A percentile compares a stretch with the other conserved stretches of the same genome.
Conservation (phyloP, 1,139 yeast genomes). For the Suhomyces bokatorum region DNA sequence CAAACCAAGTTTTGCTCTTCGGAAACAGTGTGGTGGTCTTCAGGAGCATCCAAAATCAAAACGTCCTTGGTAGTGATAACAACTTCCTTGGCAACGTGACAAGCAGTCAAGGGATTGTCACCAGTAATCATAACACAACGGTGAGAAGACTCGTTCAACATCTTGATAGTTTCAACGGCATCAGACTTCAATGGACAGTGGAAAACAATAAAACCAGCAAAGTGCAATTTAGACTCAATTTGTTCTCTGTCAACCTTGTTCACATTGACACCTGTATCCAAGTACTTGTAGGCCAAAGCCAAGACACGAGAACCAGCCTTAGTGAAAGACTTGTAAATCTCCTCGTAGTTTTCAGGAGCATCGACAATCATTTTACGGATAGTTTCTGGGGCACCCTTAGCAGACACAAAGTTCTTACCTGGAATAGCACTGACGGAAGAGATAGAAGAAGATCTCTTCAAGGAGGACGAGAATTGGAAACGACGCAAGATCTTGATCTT, state of each 20-base stretch:
- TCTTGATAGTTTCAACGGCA: conserved; percentile 84
- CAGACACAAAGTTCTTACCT: conserved; percentile 74
- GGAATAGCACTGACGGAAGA: conserved; percentile 56
- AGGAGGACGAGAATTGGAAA: conserved; percentile 94
- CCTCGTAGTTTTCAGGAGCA: conserved; percentile 82
- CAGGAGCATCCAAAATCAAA: conserved; percentile 84
- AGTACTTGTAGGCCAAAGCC: conserved; percentile 82
- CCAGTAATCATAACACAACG: conserved; percentile 98
- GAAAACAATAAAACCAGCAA: conserved; percentile 95
- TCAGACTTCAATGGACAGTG: conserved; percentile 95
- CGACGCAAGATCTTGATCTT: conserved; percentile 80
- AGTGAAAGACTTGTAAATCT: conserved; percentile 84
- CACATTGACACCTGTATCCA: conserved; percentile 54
- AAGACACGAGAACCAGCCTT: conserved; percentile 96
- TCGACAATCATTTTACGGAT: conserved; percentile 70
- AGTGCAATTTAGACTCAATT: conserved; percentile 70
- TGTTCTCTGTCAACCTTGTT: conserved; percentile 65
- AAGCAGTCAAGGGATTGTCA: conserved; percentile 97
- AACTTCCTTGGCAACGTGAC: conserved; percentile 95
- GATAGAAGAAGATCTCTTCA: conserved; percentile 91
- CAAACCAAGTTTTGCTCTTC: conserved; percentile 67
- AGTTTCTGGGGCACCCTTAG: conserved; percentile 99
- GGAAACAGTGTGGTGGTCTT: conserved; percentile 55
- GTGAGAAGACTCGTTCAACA: conserved; percentile 94
- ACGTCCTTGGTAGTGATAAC: conserved; percentile 78